Evolutionary conservation across 495 filamentous ascomycete genomes (phyloP), one percentile per base, ranked within the genome.

Genomic region (Trichoderma erinaceum): DNA sequence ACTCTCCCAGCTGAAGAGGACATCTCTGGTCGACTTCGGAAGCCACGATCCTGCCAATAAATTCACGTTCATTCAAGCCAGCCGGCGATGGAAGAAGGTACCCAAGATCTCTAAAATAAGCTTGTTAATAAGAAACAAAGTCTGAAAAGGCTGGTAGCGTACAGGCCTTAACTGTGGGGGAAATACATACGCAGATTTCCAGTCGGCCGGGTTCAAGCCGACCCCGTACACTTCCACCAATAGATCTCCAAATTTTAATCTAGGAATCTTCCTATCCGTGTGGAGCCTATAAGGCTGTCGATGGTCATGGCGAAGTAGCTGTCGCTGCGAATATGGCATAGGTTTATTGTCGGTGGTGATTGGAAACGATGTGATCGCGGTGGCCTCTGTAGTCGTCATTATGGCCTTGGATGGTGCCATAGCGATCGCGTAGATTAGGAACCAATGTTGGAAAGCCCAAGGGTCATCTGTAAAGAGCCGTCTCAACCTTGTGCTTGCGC

Each of bases 131-230:
- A 29, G 8, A 38, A 38, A 3, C 0, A 38, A 38, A 38, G 11
- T 3, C 41, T 25, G 16, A 41, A 23, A 4, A 61, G 35, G 15
- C 15, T 32, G 29, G 12, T 38, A 23, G 11, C 10, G 52, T 41
- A 27, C 56, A 63, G 38, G 15, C 32, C 11, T 0, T 15, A 7
- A 0, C 23, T 6, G 15, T 38, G 29, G 25, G 15, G 69, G 66
- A 46, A 29, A 41, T 50, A 81, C 81, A 43, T 80, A 89, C 87
- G 86, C 86, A 71, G 81, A 85, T 77, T 90, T 90, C 89, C 89
- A 90, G 73, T 91, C 89, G 63, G 90, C 84, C 3, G 88, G 89
- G 74, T 90, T 90, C 65, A 91, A 75, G 3, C 88, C 89, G 75
- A 90, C 84, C 11, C 83, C 85, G 41, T 81, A 69, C 69, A 84